Conservation (phyloP, 306 rosid genomes). For the Macrotyloma uniflorum region DNA sequence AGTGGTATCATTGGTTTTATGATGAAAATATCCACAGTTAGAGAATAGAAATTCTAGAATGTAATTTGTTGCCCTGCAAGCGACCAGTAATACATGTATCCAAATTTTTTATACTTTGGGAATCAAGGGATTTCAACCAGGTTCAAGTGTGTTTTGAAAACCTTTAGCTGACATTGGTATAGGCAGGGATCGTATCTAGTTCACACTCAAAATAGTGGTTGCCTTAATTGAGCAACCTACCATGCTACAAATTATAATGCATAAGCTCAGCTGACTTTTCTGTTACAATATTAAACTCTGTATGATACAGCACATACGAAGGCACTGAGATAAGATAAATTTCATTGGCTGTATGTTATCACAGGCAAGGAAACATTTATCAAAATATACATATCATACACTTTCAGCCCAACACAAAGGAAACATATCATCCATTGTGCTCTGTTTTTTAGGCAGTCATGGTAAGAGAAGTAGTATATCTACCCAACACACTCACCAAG, state of each 20-base stretch:
- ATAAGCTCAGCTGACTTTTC: constrained; percentile 10
- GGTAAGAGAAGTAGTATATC: background rate
- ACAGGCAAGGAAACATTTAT: background rate
- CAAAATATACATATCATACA: background rate
- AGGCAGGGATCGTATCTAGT: background rate
- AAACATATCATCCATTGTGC: background rate
- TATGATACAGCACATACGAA: background rate
- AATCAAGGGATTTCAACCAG: background rate
- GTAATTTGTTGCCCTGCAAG: background rate
- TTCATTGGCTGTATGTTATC: background rate
- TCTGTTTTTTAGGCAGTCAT: background rate
- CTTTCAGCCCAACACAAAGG: background rate
- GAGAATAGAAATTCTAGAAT: constrained; percentile 4
- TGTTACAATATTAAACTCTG: background rate
- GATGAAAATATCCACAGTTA: background rate
- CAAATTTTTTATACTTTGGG: background rate
- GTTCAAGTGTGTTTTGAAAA: constrained; percentile 7
- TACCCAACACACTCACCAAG: background rate
- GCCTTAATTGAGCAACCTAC: background rate
- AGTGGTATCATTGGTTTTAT: background rate
- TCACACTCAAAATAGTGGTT: background rate
- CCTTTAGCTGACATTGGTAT: background rate
- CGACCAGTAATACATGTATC: background rate
- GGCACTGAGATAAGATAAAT: background rate
- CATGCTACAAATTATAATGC: background rate